Evolutionary conservation across 805 yeast genomes (phyloP).

Genomic region (Cyberlindnera nakhonratchasimensis): DNA sequence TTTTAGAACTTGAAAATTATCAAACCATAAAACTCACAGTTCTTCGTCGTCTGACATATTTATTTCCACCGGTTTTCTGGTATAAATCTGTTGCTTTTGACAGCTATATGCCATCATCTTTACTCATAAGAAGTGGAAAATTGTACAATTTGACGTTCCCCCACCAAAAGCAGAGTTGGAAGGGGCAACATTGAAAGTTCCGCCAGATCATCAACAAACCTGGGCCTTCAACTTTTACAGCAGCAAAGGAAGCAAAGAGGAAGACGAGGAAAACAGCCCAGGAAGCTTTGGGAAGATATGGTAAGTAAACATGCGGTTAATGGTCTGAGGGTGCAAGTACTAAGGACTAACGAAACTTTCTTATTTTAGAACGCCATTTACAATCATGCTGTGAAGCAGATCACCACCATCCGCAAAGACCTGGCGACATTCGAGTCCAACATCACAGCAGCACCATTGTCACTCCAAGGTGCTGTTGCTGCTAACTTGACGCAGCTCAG

Average conservation of each 20-base stretch:
- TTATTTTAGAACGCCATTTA: conserved; percentile 82
- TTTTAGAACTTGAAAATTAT: not conserved
- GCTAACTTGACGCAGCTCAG: conserved; percentile 73
- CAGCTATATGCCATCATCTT: no score
- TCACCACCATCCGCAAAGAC: conserved; percentile 68
- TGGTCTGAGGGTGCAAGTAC: not conserved
- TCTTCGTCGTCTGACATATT: conserved; percentile 21
- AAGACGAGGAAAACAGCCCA: no score
- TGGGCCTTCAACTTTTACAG: no score
- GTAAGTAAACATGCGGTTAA: not conserved
- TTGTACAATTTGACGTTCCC: no score
- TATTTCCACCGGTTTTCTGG: not conserved
- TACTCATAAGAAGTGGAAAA: no score
- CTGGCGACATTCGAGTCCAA: conserved; percentile 62
- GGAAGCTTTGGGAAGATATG: no score
- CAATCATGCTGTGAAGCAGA: conserved; percentile 87
- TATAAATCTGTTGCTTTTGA: not conserved
- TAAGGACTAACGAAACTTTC: no score
- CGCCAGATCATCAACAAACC: not conserved
- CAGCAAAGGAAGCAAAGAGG: no score
- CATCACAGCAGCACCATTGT: conserved; percentile 65
- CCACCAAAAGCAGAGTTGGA: not conserved
- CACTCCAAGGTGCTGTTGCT: conserved; percentile 74
- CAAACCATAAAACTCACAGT: conserved; percentile 12
- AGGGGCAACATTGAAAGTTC: not conserved